Conservation (phyloP, 768 basidiomycete species). For the Phylloporus rhodoxanthus region DNA sequence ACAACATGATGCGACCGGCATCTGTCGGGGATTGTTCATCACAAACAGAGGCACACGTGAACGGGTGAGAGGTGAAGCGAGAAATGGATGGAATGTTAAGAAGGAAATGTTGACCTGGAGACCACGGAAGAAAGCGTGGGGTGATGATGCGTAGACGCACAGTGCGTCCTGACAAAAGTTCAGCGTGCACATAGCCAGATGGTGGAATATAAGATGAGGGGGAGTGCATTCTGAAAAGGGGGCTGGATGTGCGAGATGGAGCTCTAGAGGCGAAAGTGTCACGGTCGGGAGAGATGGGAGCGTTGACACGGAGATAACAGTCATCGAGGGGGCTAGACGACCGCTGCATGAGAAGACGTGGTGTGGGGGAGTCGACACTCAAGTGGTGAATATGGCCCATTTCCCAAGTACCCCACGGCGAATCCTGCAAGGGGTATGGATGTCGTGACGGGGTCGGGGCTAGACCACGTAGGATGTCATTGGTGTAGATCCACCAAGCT, state of each 20-base stretch:
- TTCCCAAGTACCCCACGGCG: conserved; percentile 20
- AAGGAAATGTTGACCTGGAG: conserved; percentile 75
- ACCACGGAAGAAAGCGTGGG: conserved; percentile 54
- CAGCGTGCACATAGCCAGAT: conserved; percentile 60
- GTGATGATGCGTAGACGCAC: conserved; percentile 62
- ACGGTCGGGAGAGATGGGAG: background rate
- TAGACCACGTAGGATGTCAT: conserved; percentile 42
- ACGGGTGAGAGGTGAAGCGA: conserved; percentile 60
- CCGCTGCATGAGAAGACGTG: conserved; percentile 4
- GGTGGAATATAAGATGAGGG: conserved; percentile 43
- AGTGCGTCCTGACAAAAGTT: conserved; percentile 64
- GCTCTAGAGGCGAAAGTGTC: background rate
- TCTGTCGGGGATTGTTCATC: conserved; percentile 41
- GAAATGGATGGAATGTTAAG: conserved; percentile 63
- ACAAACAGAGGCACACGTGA: conserved; percentile 61
- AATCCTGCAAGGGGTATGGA: background rate
- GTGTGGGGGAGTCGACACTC: conserved; percentile 2
- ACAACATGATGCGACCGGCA: conserved; percentile 50
- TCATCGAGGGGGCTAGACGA: conserved; percentile 23
- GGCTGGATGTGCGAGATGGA: conserved; percentile 1
- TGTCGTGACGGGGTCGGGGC: background rate
- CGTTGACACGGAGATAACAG: conserved; percentile 14
- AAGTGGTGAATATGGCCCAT: conserved; percentile 15
- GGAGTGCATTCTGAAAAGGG: background rate
- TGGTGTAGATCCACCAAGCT: conserved; percentile 52